Evolutionary conservation across 2,329 filamentous ascomycete genomes (phyloP), one percentile per base, ranked within the genome.

Genomic region (Sphaerulina populicola): DNA sequence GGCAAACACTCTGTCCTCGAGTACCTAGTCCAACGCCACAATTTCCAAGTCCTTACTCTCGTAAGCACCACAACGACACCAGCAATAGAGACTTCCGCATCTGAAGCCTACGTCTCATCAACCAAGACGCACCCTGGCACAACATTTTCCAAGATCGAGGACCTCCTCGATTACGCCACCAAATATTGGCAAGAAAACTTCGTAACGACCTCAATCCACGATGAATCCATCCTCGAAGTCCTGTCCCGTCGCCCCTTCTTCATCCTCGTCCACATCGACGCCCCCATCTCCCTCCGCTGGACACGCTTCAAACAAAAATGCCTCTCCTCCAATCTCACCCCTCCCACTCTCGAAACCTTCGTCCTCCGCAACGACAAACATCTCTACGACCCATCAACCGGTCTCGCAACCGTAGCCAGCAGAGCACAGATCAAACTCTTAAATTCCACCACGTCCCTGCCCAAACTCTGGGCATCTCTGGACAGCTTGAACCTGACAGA

Each of bases 1-100:
- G 93, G 93, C 64, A 97, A 96, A 73, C 83, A 82, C 66, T 88
- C 88, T 8, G 87, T 97, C 58, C 89, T 89, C 52, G 80, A 87
- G 49, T 96, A 94, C 67, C 80, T 98, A 7, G 80, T 90, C 57
- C 79, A 89, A 57, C 80, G 90, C 58, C 86, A 96, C 69, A 82
- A 80, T 55, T 98, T 97, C 71, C 81, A 79, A 54, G 80, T 80
- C 42, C 77, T 96, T 51, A 77, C 80, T 61, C 75, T 95, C 29
- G 69, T 66, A 39, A 66, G 64, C 31, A 64, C 61, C 11, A 58
- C 64, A 43, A 52, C 62, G 14, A 71, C 69, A 2, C 68, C 72
- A 21, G 56, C 62, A 3, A 66, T 73, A 18, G 70, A 74, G 44
- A 70, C 71, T 47, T 72, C 70, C 6, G 69, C 69, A 8, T 68